Evolutionary conservation across 768 basidiomycete genomes (phyloP).

Genomic region (Suillus brevipes): DNA sequence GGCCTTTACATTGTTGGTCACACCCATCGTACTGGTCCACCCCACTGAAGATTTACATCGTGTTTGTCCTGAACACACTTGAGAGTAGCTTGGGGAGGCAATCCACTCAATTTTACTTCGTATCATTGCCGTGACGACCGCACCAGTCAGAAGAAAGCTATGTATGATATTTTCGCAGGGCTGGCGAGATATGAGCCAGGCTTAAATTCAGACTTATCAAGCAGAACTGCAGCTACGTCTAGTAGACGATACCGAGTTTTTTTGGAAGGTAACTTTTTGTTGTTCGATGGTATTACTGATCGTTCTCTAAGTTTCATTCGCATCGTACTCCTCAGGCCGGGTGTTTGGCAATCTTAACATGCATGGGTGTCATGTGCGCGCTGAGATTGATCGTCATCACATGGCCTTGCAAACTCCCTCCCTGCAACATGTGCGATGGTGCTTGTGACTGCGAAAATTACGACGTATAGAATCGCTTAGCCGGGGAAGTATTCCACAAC

Average conservation of each 20-base stretch:
- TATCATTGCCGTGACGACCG: neutral
- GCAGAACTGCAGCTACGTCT: neutral
- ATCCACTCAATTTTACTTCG: neutral
- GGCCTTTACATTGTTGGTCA: neutral
- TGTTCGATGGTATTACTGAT: neutral
- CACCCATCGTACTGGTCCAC: neutral
- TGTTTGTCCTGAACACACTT: neutral
- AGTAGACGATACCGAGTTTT: neutral
- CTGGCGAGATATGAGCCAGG: neutral
- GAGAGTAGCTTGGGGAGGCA: neutral
- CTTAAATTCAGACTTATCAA: neutral
- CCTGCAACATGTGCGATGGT: slow-evolving; percentile 40
- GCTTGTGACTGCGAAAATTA: slow-evolving; percentile 42
- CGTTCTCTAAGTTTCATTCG: neutral
- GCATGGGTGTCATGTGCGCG: no score
- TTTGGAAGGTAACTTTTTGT: neutral
- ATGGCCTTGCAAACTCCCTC: slow-evolving; percentile 78
- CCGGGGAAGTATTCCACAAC: slow-evolving; percentile 73
- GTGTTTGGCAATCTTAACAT: no score
- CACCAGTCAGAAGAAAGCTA: neutral
- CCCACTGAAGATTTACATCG: neutral
- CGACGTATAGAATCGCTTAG: slow-evolving; percentile 83
- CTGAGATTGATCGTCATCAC: neutral
- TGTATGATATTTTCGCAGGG: neutral
- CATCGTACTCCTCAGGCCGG: neutral